A percentile compares a stretch with the other conserved stretches of the same genome.
Conservation (phyloP, 257 asterid species). For the Plantago major region DNA sequence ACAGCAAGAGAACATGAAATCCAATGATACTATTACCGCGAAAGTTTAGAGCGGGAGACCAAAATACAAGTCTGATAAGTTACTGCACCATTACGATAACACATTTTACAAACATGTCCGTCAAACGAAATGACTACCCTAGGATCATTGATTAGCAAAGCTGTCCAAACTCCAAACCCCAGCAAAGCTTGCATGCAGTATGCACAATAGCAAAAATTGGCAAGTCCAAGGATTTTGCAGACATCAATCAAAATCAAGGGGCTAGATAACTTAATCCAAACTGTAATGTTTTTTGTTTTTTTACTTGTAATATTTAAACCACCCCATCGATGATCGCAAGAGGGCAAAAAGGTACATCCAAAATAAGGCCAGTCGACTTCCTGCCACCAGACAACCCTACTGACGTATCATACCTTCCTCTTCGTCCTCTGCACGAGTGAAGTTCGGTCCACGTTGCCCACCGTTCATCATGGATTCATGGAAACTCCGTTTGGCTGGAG, state of each 20-base stretch:
- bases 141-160: not conserved
- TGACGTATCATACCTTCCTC: constrained; percentile 14
- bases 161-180: not conserved
- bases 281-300: not conserved
- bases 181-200: not conserved
- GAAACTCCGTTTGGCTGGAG: constrained; percentile 34
- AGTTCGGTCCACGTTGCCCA: not conserved
- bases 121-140: not conserved
- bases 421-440: too few species aligned
- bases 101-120: not conserved
- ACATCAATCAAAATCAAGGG: not conserved
- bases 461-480: constrained; percentile 54
- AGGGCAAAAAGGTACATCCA: too few species aligned
- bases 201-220: constrained; percentile 14
- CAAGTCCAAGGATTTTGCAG: constrained; percentile 8
- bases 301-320: too few species aligned
- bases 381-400: constrained; percentile 18
- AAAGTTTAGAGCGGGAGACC: too few species aligned
- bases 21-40: too few species aligned
- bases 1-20: too few species aligned
- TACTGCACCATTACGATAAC: too few species aligned
- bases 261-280: not conserved
- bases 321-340: too few species aligned
- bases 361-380: too few species aligned
- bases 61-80: too few species aligned